Evolutionary conservation across 2,329 filamentous ascomycete species (phyloP).

Genomic region (Arthrobotrys pseudoclavata): DNA sequence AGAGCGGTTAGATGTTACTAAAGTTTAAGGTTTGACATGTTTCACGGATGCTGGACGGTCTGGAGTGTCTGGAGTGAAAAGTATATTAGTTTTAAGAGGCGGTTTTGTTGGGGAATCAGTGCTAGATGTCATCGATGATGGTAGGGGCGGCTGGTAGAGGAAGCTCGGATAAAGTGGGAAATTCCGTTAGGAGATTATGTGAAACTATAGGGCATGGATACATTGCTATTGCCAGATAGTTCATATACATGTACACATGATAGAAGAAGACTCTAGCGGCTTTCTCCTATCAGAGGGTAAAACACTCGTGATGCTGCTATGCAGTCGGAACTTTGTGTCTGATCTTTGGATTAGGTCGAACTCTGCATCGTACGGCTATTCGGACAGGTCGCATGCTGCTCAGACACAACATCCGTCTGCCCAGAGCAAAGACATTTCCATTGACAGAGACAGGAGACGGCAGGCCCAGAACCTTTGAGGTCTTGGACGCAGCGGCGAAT

Average conservation of each 20-base stretch:
- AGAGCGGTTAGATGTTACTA: slow-evolving; percentile 13
- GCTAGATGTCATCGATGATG: not conserved
- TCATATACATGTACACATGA: not conserved
- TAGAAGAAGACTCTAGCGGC: not conserved
- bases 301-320: slow-evolving; percentile 2
- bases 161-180: slow-evolving; percentile 5
- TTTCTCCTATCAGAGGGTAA: slow-evolving; percentile 15
- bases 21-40: slow-evolving; percentile 18
- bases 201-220: not conserved
- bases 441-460: not conserved
- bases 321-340: slow-evolving; percentile 25
- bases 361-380: not conserved
- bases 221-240: no score
- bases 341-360: slow-evolving; percentile 20
- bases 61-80: no score
- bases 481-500: not conserved
- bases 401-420: slow-evolving; percentile 13
- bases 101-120: slow-evolving; percentile 1
- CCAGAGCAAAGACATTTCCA: not conserved
- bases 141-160: not conserved
- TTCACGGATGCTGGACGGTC: slow-evolving; percentile 4
- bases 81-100: slow-evolving; percentile 4
- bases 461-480: slow-evolving; percentile 20
- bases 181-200: slow-evolving; percentile 12
- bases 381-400: slow-evolving; percentile 8